Evolutionary conservation across 495 filamentous ascomycete species (phyloP).

Genomic region (Mytilinidion resinicola): DNA sequence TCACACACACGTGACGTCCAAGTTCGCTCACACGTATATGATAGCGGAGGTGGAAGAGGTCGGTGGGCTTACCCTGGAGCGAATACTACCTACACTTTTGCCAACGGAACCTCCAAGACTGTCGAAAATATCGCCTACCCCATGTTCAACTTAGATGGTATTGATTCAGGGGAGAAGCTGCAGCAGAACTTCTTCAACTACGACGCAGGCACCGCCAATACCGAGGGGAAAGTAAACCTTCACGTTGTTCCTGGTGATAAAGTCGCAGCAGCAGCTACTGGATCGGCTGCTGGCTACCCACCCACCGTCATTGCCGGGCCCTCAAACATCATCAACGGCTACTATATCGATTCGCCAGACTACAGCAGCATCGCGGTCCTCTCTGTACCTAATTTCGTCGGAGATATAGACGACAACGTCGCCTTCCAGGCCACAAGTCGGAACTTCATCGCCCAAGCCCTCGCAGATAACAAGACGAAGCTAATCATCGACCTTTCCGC

Average conservation of each 20-base stretch:
- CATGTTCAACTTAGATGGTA: conserved; percentile 6
- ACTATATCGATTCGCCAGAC: conserved; percentile 42
- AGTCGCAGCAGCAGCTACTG: background rate
- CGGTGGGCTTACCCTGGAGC: conserved; percentile 24
- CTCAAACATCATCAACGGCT: conserved; percentile 41
- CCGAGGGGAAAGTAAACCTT: background rate
- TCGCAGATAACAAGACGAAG: conserved; percentile 34
- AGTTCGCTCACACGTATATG: too few species aligned
- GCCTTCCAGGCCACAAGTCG: conserved; percentile 39
- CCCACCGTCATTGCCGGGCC: conserved; percentile 40
- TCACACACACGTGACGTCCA: too few species aligned
- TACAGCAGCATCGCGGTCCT: conserved; percentile 44
- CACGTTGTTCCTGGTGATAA: background rate
- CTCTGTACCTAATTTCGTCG: conserved; percentile 30
- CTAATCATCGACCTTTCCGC: conserved; percentile 35
- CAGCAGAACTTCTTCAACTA: conserved; percentile 10
- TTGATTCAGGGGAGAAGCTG: conserved; percentile 17
- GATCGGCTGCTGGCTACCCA: conserved; percentile 44
- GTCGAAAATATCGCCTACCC: conserved; percentile 24
- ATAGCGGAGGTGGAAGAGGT: conserved; percentile 25
- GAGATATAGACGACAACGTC: conserved; percentile 13
- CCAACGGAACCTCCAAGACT: conserved; percentile 27
- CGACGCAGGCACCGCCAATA: background rate
- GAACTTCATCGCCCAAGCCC: conserved; percentile 37
- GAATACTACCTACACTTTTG: conserved; percentile 30